Percentiles rank a stretch among this genome's conserved stretches.
These are phyloP conservation scores for Neurospora pannonica DNA, from an alignment of 495 filamentous ascomycete genomes.

Conservation along the genomic window DNA sequence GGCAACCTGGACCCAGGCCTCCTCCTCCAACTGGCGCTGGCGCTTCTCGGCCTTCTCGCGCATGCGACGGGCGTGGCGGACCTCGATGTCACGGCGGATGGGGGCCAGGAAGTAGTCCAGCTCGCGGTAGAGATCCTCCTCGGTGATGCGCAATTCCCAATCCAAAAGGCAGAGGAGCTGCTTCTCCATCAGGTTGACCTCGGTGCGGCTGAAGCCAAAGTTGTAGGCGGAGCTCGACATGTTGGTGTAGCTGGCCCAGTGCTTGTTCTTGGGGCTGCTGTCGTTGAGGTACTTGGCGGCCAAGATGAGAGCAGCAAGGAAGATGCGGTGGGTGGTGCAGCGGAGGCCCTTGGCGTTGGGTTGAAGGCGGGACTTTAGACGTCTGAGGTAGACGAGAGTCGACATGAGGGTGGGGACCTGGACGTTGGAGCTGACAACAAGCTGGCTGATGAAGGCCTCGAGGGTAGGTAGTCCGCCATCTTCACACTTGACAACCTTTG, in stretches of 20 bases:
- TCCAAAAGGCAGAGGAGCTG: conserved; percentile 88
- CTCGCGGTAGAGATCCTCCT: conserved; percentile 77
- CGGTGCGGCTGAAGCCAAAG: conserved; percentile 87
- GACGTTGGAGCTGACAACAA: conserved; percentile 88
- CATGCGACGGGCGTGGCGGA: conserved; percentile 31
- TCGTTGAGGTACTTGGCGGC: conserved; percentile 97
- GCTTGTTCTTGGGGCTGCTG: conserved; percentile 98
- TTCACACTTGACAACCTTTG: conserved; percentile 37
- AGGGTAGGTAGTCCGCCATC: conserved; percentile 58
- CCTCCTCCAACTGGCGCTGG: conserved; percentile 21
- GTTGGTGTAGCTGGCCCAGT: conserved; percentile 92
- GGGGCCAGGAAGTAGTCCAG: conserved; percentile 83
- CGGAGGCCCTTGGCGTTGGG: conserved; percentile 94
- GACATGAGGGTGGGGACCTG: conserved; percentile 97
- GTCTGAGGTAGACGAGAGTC: conserved; percentile 81
- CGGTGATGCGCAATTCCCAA: conserved; percentile 79
- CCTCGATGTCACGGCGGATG: conserved; percentile 48
- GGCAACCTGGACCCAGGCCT: conserved; percentile 12
- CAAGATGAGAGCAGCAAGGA: conserved; percentile 82
- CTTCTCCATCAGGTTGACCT: conserved; percentile 98
- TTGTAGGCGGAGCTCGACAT: conserved; percentile 52
- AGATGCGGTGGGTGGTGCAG: conserved; percentile 97
- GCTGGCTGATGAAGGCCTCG: conserved; percentile 80
- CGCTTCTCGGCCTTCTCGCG: conserved; percentile 33
- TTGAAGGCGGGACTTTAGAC: conserved; percentile 73